Evolutionary conservation across 495 filamentous ascomycete genomes (phyloP).

Genomic region (Aspergillus heteromorphus): DNA sequence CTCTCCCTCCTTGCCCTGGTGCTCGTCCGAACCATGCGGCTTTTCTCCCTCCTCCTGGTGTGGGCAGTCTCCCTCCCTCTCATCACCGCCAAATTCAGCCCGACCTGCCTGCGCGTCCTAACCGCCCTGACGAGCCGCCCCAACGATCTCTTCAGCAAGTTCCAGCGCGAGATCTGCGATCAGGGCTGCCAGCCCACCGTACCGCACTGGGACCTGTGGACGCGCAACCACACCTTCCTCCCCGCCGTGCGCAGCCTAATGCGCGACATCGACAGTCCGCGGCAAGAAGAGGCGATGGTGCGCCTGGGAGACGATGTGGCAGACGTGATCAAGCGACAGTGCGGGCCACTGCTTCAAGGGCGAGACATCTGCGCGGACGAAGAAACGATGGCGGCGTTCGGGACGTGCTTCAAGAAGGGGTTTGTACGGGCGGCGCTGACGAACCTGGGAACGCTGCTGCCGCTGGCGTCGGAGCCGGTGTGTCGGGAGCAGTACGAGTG

Average conservation of each 20-base stretch:
- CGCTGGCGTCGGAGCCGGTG: conserved; percentile 36
- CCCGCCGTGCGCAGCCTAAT: conserved; percentile 38
- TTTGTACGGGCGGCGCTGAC: conserved; percentile 32
- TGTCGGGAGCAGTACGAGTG: conserved; percentile 34
- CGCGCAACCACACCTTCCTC: conserved; percentile 38
- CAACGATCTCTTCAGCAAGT: conserved; percentile 31
- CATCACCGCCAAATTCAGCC: conserved; percentile 25
- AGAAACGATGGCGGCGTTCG: conserved; percentile 34
- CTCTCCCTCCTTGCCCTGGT: no score
- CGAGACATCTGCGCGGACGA: conserved; percentile 35
- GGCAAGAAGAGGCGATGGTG: conserved; percentile 29
- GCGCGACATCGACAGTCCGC: conserved; percentile 28
- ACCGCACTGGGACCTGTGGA: conserved; percentile 44
- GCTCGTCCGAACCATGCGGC: conserved; percentile 8
- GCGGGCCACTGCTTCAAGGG: conserved; percentile 28
- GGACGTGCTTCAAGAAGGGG: conserved; percentile 40
- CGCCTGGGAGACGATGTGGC: conserved; percentile 40
- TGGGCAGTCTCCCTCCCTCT: conserved; percentile 19
- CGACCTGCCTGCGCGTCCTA: conserved; percentile 36
- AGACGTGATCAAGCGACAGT: conserved; percentile 33
- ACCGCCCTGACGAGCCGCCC: conserved; percentile 33
- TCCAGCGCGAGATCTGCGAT: conserved; percentile 40
- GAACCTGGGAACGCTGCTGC: conserved; percentile 29
- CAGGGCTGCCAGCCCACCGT: conserved; percentile 37
- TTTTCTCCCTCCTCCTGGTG: conserved; percentile 16